phyloP scores from a whole-genome alignment of 2,329 filamentous ascomycete genomes.

The Canariomyces notabilis region DNA sequence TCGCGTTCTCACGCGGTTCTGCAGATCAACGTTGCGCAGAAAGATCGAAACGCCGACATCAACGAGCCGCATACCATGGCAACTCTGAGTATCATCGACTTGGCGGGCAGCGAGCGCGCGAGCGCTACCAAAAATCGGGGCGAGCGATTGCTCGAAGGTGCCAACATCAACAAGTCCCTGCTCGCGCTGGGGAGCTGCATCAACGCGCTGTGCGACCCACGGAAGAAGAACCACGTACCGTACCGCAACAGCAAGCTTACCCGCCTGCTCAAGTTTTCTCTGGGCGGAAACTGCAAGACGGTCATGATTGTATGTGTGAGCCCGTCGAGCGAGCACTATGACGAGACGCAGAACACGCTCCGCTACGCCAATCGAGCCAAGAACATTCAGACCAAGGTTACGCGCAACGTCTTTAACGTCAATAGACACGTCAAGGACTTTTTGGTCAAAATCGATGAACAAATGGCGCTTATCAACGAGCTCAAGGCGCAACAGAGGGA shows the following conservation, averaged over 20 bases:
- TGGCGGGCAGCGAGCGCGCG: constrained; percentile 91
- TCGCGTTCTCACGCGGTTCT: constrained; percentile 95
- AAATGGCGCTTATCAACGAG: constrained; percentile 95
- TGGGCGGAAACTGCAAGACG: constrained; percentile 96
- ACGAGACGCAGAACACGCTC: constrained; percentile 96
- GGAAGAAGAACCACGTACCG: constrained; percentile 88
- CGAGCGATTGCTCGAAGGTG: constrained; percentile 84
- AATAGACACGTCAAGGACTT: constrained; percentile 99
- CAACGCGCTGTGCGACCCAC: constrained; percentile 91
- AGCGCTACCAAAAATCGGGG: constrained; percentile 96
- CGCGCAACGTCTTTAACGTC: constrained; percentile 98
- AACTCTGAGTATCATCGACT: constrained; percentile 94
- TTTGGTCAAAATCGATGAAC: constrained; percentile 97
- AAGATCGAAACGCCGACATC: constrained; percentile 85
- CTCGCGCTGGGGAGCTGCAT: constrained; percentile 94
- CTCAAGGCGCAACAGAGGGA: constrained; percentile 90
- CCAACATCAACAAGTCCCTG: constrained; percentile 98
- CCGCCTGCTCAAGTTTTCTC: constrained; percentile 88
- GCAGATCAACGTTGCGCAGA: constrained; percentile 93
- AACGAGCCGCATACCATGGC: constrained; percentile 98
- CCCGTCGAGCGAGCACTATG: constrained; percentile 92
- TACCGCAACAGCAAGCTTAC: constrained; percentile 98
- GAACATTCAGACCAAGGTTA: constrained; percentile 99
- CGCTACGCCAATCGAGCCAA: constrained; percentile 97
- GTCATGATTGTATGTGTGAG: constrained; percentile 99